Evolutionary conservation across 768 basidiomycete genomes (phyloP).

Genomic region (Tylopilus sp.): DNA sequence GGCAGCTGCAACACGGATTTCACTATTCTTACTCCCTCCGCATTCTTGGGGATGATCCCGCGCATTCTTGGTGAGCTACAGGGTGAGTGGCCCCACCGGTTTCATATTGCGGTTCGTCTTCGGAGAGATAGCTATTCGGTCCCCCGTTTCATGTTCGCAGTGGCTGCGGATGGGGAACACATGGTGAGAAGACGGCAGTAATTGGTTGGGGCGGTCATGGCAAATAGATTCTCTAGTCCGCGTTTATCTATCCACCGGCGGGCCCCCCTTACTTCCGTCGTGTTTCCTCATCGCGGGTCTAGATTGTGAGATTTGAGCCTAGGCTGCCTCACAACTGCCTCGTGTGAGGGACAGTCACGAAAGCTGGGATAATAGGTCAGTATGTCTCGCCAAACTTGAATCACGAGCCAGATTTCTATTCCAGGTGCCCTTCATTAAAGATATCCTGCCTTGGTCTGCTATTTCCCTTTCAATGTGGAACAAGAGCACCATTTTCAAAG

Average conservation of each 20-base stretch:
- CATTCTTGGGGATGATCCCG: neutral
- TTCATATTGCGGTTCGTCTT: slow-evolving; percentile 17
- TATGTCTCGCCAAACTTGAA: neutral
- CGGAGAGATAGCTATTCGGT: slow-evolving; percentile 1
- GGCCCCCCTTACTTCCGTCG: neutral
- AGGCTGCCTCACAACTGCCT: slow-evolving; percentile 22
- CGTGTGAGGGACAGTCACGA: slow-evolving; percentile 11
- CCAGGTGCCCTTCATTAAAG: neutral
- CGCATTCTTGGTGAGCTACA: slow-evolving; percentile 13
- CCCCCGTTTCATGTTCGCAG: slow-evolving; percentile 22
- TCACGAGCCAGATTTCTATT: neutral
- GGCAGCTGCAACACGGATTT: neutral
- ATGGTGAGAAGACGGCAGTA: slow-evolving; percentile 4
- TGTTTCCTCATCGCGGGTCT: neutral
- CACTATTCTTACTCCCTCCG: neutral
- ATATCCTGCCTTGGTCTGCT: neutral
- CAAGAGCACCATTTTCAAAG: neutral
- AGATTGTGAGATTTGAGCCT: neutral
- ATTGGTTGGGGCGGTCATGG: neutral
- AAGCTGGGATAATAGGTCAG: neutral
- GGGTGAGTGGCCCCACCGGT: slow-evolving; percentile 7
- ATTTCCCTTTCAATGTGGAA: neutral
- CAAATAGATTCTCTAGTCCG: neutral
- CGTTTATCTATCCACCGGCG: neutral
- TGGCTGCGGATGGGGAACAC: slow-evolving; percentile 6